Base-by-base conservation (phyloP, 306 rosid species). In the Arachis hypogaea region DNA sequence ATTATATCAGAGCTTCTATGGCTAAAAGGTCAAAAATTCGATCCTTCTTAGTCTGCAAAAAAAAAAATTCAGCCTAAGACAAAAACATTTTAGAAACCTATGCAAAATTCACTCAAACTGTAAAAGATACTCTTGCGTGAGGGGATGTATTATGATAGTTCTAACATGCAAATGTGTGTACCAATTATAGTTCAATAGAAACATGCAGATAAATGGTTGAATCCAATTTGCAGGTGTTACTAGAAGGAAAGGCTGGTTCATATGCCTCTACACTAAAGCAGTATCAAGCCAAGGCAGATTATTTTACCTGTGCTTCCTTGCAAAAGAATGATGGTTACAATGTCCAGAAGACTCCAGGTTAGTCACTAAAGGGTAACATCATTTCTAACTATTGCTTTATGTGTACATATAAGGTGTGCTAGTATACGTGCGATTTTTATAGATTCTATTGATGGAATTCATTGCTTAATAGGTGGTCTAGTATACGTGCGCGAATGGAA, bases 251-350 rank as follows among this genome's bases (percentile, higher is more conserved):
- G 43, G 92, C 90, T 7, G 89, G 85, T 69, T 61, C 79, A 16
- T 87, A 90, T 56, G 78, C 87, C 65, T 38, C 89, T 29, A 83
- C 85, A 22, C 83, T 93, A 12, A 83, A 83, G 75, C 98, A 90
- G 74, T 93, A 90, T 69, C 90, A 93, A 71, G 96, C 96, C 80
- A 93, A 89, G 80, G 98, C 97, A 9, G 85, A 90, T 55, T 93
- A 89, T 86, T 93, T 89, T 75, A 79, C 90, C 0, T 93, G 97
- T 8, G 88, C 97, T 16, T 90, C 92, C 76, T 80, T 93, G 73
- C 90, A 87, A 49, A 90, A 93, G 86, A 93, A 93, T 69, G 96
- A 83, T 66, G 97, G 89, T 63, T 93, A 85, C 80, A 87, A 90
- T 84, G 91, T 89, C 59, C 69, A 66, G 33, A 81, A 68, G 73